These are phyloP conservation scores for Phytophthora meadii DNA, from an alignment of 352 stramenopile genomes.

Conservation along the genomic window DNA sequence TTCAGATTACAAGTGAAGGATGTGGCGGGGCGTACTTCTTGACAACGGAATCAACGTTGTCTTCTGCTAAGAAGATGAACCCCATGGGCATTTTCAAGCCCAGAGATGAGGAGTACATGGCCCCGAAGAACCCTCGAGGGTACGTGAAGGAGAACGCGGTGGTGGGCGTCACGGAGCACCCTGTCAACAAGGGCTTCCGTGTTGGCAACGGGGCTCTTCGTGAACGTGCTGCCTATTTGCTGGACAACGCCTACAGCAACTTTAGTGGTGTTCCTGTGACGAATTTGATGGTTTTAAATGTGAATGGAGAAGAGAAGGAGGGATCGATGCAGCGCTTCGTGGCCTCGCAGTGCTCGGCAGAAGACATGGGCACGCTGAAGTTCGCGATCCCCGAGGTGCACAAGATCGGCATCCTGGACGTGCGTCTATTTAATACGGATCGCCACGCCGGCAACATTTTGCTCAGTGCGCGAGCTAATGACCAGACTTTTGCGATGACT, in stretches of 20 bases:
- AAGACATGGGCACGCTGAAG: conserved; percentile 90
- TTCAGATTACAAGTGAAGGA: conserved; percentile 78
- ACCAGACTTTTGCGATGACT: conserved; percentile 83
- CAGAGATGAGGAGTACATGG: conserved; percentile 99
- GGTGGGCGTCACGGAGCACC: conserved; percentile 83
- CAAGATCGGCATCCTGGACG: conserved; percentile 90
- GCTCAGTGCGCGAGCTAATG: conserved; percentile 54
- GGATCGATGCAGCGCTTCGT: conserved; percentile 89
- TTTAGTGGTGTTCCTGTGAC: conserved; percentile 89
- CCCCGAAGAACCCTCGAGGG: conserved; percentile 97
- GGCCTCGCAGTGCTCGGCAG: conserved; percentile 80
- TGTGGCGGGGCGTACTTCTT: conserved; percentile 81
- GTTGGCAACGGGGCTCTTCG: conserved; percentile 87
- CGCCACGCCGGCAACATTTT: conserved; percentile 90
- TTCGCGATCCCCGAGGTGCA: conserved; percentile 87
- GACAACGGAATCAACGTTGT: conserved; percentile 28
- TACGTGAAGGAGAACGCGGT: conserved; percentile 89
- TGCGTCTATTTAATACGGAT: conserved; percentile 91
- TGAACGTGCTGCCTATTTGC: conserved; percentile 84
- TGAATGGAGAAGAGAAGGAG: conserved; percentile 77
- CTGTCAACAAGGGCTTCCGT: conserved; percentile 86
- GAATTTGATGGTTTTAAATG: conserved; percentile 70
- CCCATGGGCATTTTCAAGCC: conserved; percentile 96
- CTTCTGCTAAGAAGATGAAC: conserved; percentile 25
- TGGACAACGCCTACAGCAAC: conserved; percentile 78